These are phyloP conservation scores for Fusarium nygamai DNA, from an alignment of 2,329 filamentous ascomycete genomes.

Conservation along the genomic window DNA sequence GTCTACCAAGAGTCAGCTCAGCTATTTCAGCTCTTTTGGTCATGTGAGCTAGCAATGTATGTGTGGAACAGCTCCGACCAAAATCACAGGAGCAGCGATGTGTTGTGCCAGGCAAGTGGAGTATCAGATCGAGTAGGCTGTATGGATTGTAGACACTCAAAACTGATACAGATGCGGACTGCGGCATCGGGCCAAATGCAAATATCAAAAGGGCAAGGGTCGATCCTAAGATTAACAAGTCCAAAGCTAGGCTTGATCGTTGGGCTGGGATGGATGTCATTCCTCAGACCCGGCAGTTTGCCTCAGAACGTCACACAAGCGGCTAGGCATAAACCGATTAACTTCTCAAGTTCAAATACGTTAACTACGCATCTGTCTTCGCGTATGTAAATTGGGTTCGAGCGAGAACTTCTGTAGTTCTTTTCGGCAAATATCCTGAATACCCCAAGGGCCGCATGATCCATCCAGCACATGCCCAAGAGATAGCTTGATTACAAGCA, in stretches of 20 bases:
- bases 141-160: too few species aligned
- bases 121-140: too few species aligned
- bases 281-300: not conserved
- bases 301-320: not conserved
- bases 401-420: not conserved
- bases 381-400: not conserved
- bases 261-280: not conserved
- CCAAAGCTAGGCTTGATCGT: not conserved
- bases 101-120: not conserved
- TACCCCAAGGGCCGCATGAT: not conserved
- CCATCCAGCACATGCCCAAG: not conserved
- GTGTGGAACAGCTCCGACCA: not conserved
- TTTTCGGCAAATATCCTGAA: too few species aligned
- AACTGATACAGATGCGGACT: accelerated
- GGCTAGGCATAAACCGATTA: not conserved
- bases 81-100: not conserved
- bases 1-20: accelerated
- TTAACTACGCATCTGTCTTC: accelerated
- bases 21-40: not conserved
- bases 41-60: not conserved
- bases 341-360: not conserved
- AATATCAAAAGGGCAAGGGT: accelerated
- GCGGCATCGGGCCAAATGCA: accelerated
- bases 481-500: not conserved
- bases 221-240: not conserved